A percentile compares a stretch with the other conserved stretches of the same genome.
Evolutionary conservation across 192 early-diverging fungal genomes (phyloP).

Genomic region (Endogone sp.): DNA sequence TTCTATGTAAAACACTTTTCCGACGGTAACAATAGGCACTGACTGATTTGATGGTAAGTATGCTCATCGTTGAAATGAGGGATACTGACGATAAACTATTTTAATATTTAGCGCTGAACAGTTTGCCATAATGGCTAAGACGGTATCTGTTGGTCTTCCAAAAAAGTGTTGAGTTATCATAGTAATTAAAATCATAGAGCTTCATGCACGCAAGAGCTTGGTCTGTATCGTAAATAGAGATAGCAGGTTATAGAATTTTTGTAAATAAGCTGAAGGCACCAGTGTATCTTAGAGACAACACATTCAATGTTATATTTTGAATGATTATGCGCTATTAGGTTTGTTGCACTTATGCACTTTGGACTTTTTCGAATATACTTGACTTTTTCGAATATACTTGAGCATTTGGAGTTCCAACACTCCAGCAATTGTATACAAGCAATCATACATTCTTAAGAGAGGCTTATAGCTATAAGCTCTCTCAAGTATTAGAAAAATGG

Average conservation of each 20-base stretch:
- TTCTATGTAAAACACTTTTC: constrained; percentile 6
- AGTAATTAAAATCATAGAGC: not conserved
- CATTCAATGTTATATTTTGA: not conserved
- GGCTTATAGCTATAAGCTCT: not conserved
- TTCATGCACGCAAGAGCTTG: not conserved
- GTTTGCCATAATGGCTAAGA: not conserved
- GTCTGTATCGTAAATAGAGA: not conserved
- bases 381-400: not conserved
- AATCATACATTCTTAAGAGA: not conserved
- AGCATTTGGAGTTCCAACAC: not conserved
- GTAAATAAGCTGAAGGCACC: not conserved
- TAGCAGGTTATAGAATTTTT: not conserved
- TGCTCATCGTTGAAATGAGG: not conserved
- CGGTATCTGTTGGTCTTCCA: not conserved
- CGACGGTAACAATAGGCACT: not conserved
- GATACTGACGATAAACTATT: not conserved
- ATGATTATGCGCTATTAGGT: not conserved
- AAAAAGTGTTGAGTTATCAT: not conserved
- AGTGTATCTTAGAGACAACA: not conserved
- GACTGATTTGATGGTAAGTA: not conserved
- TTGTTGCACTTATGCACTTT: not conserved
- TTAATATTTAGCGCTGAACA: not conserved
- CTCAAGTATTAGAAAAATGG: too few species aligned
- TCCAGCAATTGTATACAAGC: too few species aligned
- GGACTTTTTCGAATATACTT: not conserved